Base-by-base conservation (phyloP, 2,329 filamentous ascomycete species). In the Aspergillus costaricaensis region DNA sequence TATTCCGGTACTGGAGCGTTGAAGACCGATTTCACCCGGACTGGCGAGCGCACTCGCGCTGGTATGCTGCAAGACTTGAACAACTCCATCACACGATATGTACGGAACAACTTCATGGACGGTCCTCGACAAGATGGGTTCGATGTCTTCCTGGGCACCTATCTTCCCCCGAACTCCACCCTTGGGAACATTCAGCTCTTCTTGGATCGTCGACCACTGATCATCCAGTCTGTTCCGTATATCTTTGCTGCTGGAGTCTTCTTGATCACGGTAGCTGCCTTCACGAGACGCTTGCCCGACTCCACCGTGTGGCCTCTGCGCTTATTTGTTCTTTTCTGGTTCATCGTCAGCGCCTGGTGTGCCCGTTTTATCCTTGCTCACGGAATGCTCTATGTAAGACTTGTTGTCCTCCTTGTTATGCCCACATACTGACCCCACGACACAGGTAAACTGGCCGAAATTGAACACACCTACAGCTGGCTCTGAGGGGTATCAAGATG, bases 1-100 rank as follows among this genome's bases (percentile, higher is more conserved):
- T 99, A 99, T 77, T 95, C 95, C 1, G 95, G 95, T 58, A 99
- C 96, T 0, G 96, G 95, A 3, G 95, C 95, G 55, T 86, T 99
- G 80, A 99, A 99, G 84, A 99, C 95, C 0, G 96, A 99, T 75
- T 92, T 98, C 70, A 99, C 95, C 2, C 89, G 95, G n/a, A 92
- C 92, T 1, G 96, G 94, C 53, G 88, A 91, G 70, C 87, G 96
- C 57, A 99, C 95, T 30, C 92, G 89, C 72, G 85, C 86, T 8
- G 95, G 95, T 57, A 90, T 91, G 60, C 79, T 96, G 53, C 91
- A 95, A 72, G 95, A 99, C 76, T 82, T 92, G 55, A 91, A 88
- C 69, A 94, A 98, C 66, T 95, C 92, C 43, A 81, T 96, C 65
- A 96, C 91, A 6, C 86, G 95, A 63, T 99, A 97, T 77, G 87